Conservation (phyloP, 345 rosid species). For the Eucalyptus sideroxylon region DNA sequence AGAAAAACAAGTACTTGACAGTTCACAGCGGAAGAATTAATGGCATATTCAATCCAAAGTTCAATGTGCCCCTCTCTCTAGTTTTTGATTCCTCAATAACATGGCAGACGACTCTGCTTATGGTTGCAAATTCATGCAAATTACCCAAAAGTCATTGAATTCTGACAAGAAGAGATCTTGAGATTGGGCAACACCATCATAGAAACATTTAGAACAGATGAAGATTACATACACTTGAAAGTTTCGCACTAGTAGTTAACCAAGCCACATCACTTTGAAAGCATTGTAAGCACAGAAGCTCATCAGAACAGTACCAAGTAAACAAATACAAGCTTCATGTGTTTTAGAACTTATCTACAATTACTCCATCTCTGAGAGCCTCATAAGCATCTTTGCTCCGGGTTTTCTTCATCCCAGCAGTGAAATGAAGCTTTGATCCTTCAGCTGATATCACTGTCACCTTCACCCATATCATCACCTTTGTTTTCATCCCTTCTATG, state of each 20-base stretch:
- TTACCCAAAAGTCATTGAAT: not conserved
- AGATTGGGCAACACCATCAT: not conserved
- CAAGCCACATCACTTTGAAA: not conserved
- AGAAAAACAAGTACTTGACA: not conserved
- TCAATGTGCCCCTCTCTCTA: not conserved
- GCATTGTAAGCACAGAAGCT: not conserved
- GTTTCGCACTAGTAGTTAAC: not conserved
- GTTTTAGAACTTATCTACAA: slow-evolving; percentile 58
- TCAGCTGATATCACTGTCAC: slow-evolving; percentile 51
- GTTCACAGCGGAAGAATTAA: not conserved
- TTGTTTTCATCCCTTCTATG: slow-evolving; percentile 88
- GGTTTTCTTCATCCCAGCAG: slow-evolving; percentile 74
- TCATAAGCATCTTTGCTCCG: slow-evolving; percentile 74
- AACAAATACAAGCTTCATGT: not conserved
- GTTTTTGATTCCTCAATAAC: not conserved
- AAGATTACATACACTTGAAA: not conserved
- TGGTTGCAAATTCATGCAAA: not conserved
- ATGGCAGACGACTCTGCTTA: not conserved
- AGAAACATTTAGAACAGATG: not conserved
- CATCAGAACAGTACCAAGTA: not conserved
- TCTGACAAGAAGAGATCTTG: not conserved
- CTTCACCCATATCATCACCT: slow-evolving; percentile 82
- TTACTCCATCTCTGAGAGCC: slow-evolving; percentile 61
- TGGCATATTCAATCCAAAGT: not conserved
- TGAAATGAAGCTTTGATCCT: slow-evolving; percentile 63